Conservation (phyloP, 768 basidiomycete genomes). For the Daedaleopsis sinensis region DNA sequence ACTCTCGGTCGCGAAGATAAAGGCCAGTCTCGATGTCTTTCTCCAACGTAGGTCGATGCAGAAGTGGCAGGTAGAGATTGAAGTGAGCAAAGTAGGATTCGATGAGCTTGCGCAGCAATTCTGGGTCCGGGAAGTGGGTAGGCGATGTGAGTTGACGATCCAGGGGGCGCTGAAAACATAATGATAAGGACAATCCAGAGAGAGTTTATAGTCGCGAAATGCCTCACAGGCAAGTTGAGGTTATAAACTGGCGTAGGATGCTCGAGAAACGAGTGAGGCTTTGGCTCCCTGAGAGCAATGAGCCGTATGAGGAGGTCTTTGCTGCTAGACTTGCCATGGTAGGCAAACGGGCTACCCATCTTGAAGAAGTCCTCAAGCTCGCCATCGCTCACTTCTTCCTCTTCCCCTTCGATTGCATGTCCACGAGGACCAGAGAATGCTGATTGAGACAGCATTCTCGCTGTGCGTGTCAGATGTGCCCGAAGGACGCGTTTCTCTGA, state of each 20-base stretch:
- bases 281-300: slow-evolving; percentile 5
- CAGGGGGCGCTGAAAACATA: not conserved
- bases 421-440: not conserved
- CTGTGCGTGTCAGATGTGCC: too few species aligned
- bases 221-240: not conserved
- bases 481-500: too few species aligned
- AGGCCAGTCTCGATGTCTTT: slow-evolving; percentile 36
- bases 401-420: not conserved
- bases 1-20: slow-evolving; percentile 43
- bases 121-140: slow-evolving; percentile 20
- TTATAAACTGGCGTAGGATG: not conserved
- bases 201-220: not conserved
- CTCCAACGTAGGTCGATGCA: slow-evolving; percentile 49
- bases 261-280: not conserved
- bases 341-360: slow-evolving; percentile 4
- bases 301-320: slow-evolving; percentile 17
- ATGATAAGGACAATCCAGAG: too few species aligned
- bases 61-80: slow-evolving; percentile 40
- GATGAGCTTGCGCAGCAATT: slow-evolving; percentile 34
- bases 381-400: not conserved
- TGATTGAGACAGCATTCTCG: too few species aligned
- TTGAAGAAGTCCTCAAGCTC: not conserved
- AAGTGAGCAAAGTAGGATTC: slow-evolving; percentile 45
- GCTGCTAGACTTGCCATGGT: slow-evolving; percentile 25
- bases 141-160: slow-evolving; percentile 1